Base-by-base conservation (phyloP, 139 green algal genomes). In the Mychonastes homosphaera region DNA sequence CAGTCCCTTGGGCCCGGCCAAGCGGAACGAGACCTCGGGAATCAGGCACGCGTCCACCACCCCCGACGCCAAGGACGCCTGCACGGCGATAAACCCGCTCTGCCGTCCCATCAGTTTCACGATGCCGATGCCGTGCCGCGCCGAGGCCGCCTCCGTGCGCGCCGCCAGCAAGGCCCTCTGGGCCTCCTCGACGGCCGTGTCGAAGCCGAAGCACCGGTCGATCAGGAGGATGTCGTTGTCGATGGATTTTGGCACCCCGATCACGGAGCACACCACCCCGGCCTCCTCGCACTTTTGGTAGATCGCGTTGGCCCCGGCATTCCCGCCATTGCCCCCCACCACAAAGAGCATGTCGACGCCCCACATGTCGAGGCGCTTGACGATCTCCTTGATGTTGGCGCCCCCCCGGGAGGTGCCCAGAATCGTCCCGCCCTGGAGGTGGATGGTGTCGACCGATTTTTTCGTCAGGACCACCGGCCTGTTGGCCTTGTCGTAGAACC, bases 51-150 rank as follows among this genome's bases (percentile, higher is more conserved):
- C 72, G 61, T 97, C 89, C 52, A 90, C 84, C 48, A 87, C 75
- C 32, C 83, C 69, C 40, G 78, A 89, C 10, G 89, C 84, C 79
- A 97, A 86, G 45, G 86, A 95, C 12, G 83, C 83, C 67, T 96
- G 80, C 86, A 99, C 83, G 34, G 92, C 84, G 52, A 99, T 97
- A 79, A 97, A 98, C 59, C 92, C 92, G 7, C 77, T 86, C 70
- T 94, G 80, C 9, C 92, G 73, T 4, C 92, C 92, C 92, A 99
- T 99, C 41, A 99, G 82, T 77, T 98, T 98, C 23, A 99, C 92
- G 34, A 99, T 57, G 19, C 85, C 87, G 29, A 99, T 88, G 50
- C 92, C 92, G 9, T 80, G 65, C 29, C 72, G 65, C 3, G 84
- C 84, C 23, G 58, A 79, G 65, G 63, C 76, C 3, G 92, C 89